phyloP scores from a whole-genome alignment of 2,329 filamentous ascomycete species.

The Chaetomium sp. region DNA sequence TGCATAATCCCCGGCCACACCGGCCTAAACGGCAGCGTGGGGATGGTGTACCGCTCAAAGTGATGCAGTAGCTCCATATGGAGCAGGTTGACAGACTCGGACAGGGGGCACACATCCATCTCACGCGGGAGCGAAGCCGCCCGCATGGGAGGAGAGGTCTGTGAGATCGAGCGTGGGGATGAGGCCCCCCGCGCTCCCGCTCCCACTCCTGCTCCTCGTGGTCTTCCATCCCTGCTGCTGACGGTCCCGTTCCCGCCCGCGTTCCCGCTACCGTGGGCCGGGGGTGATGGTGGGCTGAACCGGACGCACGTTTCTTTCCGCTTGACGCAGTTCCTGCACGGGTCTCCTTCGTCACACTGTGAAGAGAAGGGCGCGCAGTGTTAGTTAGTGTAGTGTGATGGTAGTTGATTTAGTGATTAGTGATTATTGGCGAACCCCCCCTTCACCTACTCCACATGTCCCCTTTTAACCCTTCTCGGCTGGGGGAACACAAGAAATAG shows the following conservation, averaged over 20 bases:
- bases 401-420: neutral
- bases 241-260: no score
- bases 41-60: conserved; percentile 23
- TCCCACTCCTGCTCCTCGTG: no score
- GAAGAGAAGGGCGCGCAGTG: no score
- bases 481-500: no score
- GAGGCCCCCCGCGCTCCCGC: no score
- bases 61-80: conserved; percentile 30
- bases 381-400: no score
- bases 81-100: conserved; percentile 24
- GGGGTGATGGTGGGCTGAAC: neutral
- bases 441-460: no score
- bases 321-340: conserved; percentile 27
- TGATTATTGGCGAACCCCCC: neutral
- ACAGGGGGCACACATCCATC: conserved; percentile 2
- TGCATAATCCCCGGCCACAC: conserved; percentile 26
- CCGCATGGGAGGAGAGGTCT: neutral
- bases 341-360: conserved; percentile 27
- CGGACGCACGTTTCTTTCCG: conserved; percentile 21
- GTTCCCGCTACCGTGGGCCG: neutral
- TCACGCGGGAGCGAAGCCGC: conserved; percentile 1
- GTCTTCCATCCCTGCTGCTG: no score
- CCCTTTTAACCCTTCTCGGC: no score
- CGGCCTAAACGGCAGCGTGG: conserved; percentile 25
- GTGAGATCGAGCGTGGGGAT: no score